Conservation (phyloP, 768 basidiomycete species). For the Punctularia strigosozonata region DNA sequence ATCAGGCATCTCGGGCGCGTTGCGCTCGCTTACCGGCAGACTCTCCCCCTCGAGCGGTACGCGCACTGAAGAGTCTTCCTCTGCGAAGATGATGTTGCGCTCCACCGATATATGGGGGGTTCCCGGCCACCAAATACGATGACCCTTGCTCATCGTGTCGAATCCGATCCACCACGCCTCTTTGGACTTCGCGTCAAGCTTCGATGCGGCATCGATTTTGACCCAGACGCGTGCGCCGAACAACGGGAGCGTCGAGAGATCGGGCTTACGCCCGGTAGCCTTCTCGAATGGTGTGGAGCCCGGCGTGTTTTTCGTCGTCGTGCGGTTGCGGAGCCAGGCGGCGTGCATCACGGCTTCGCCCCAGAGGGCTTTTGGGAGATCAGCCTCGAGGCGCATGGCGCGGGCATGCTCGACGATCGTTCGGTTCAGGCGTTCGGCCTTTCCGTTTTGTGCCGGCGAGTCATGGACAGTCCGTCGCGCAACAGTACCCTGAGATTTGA, state of each 20-base stretch:
- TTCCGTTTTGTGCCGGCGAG: conserved; percentile 17
- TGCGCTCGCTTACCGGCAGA: too few relatives aligned
- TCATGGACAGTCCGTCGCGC: conserved; percentile 5
- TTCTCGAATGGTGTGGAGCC: conserved; percentile 13
- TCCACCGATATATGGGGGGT: conserved; percentile 14
- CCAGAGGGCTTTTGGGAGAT: conserved; percentile 13
- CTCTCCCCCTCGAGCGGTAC: too few relatives aligned
- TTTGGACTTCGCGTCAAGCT: background rate
- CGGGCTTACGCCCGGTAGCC: conserved; percentile 13
- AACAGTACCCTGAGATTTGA: background rate
- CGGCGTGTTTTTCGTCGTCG: conserved; percentile 8
- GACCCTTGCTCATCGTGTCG: conserved; percentile 18
- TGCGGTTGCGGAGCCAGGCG: conserved; percentile 10
- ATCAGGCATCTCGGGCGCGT: too few relatives aligned
- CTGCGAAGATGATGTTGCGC: conserved; percentile 15
- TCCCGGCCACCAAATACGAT: conserved; percentile 23
- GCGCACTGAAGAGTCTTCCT: too few relatives aligned
- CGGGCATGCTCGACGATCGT: conserved; percentile 9
- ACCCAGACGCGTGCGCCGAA: conserved; percentile 13
- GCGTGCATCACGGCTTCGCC: conserved; percentile 9
- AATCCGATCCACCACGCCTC: conserved; percentile 22
- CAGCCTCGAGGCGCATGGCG: conserved; percentile 9
- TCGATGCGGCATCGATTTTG: background rate
- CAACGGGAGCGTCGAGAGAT: conserved; percentile 10
- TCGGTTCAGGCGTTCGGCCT: conserved; percentile 14